Conservation (phyloP, 257 asterid species). For the Marsdenia floribunda region DNA sequence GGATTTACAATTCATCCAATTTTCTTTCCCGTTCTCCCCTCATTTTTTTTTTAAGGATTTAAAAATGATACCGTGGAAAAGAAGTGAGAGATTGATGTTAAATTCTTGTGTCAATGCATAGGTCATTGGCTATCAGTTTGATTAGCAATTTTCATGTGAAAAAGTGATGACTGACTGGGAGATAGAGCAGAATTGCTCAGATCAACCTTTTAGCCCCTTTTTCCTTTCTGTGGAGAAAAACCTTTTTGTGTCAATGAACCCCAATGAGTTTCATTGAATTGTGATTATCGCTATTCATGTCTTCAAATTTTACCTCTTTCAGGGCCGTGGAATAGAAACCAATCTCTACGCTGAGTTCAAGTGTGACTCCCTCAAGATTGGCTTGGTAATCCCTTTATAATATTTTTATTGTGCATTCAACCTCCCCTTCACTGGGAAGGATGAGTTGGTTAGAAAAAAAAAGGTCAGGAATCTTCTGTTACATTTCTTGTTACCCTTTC, state of each 20-base stretch:
- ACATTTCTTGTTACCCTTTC: no score
- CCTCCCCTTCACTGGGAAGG: background rate
- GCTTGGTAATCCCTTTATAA: constrained; percentile 53
- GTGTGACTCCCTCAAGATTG: constrained; percentile 90
- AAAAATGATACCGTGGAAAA: background rate
- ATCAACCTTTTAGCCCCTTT: background rate
- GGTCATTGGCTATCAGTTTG: background rate
- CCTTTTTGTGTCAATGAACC: background rate
- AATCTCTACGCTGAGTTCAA: constrained; percentile 88
- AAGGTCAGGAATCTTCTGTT: no score
- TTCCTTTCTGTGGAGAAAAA: background rate
- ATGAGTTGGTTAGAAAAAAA: background rate
- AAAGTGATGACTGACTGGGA: no score
- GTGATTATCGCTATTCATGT: background rate
- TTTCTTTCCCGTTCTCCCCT: no score
- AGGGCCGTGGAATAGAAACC: constrained; percentile 99
- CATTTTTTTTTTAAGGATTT: background rate
- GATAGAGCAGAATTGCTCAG: background rate
- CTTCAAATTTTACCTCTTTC: constrained; percentile 12
- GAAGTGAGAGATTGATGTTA: background rate
- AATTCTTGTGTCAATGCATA: background rate
- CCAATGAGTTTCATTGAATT: background rate
- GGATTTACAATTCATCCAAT: no score
- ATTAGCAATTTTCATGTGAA: background rate
- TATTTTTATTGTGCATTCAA: no score